Base-by-base conservation (phyloP, 169 alveolate species). In the Plasmodium gaboni region DNA sequence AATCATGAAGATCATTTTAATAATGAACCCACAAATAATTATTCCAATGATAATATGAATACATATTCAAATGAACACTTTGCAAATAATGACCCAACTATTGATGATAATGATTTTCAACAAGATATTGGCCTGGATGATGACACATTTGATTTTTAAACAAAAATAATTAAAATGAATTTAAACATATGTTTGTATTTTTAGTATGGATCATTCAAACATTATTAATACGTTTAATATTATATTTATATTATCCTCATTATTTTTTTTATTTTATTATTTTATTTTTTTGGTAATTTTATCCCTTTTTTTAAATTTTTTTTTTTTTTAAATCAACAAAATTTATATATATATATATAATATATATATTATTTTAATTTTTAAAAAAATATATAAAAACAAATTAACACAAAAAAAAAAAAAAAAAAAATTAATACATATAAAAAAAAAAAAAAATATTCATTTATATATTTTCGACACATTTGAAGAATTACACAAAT, bases 121-220 rank as follows among this genome's bases (percentile, higher is more conserved):
- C 89, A 80, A 46, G 89, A 80, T 24, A 80, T 80, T 15, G 89
- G 89, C 26, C 78, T 80, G 10, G 89, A 67, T 60, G 89, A 80
- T 67, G 89, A 80, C 59, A 65, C 78, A 26, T 80, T 80, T 80
- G 89, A 80, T 10, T 26, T 80, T 32, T 80, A 51, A 80, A 80
- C 28, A 67, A 51, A 22, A 22, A 28, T 24, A 15, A 48, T 28
- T 28, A 28, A 28, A 28, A 28, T 3, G 0, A 28, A 28, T 2
- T 3, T 6, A 28, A 28, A 28, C 6, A 28, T 28, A 28, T 28
- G 42, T 28, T 28, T 28, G 42, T 28, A 28, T 28, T 28, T 28
- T 28, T 28, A 28, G 42, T 28, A 1, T 28, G 42, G 42, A 28
- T 28, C 42, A 1, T 28, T 28, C 42, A 28, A 28, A 28, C 4